Evolutionary conservation across 1,139 yeast genomes (phyloP).

Genomic region (Suhomyces bokatorum): DNA sequence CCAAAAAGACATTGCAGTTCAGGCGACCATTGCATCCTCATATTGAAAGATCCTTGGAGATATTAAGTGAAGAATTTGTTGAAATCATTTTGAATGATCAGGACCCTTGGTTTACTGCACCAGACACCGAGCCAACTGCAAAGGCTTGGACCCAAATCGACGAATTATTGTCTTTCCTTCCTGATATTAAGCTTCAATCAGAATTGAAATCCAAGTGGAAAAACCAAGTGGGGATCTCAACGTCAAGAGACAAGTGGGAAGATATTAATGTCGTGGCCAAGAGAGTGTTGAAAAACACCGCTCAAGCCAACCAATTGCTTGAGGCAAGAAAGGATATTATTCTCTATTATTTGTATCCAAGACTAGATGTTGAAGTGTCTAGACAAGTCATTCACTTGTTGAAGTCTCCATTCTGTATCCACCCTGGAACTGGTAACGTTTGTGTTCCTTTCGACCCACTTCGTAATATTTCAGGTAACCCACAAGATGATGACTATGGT

Average conservation of each 20-base stretch:
- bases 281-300: constrained; percentile 45
- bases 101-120: constrained; percentile 64
- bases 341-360: constrained; percentile 79
- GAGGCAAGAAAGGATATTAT: constrained; percentile 86
- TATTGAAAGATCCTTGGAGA: constrained; percentile 68
- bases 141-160: constrained; percentile 48
- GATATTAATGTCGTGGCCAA: constrained; percentile 68
- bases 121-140: constrained; percentile 34
- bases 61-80: constrained; percentile 63
- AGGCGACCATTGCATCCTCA: constrained; percentile 91
- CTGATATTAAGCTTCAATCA: constrained; percentile 57
- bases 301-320: constrained; percentile 45
- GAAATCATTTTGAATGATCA: constrained; percentile 74
- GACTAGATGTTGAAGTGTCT: constrained; percentile 91
- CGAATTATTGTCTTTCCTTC: constrained; percentile 59
- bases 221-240: constrained; percentile 24
- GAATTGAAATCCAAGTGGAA: constrained; percentile 54
- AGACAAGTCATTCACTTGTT: constrained; percentile 86
- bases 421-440: constrained; percentile 95
- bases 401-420: constrained; percentile 97
- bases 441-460: constrained; percentile 88
- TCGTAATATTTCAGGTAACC: constrained; percentile 35
- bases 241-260: constrained; percentile 67
- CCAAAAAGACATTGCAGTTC: constrained; percentile 51
- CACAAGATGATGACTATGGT: constrained; percentile 45